Percentiles rank a stretch among this genome's conserved stretches.
These are phyloP conservation scores for Geranomyces variabilis DNA, from an alignment of 192 early-diverging fungal species.

Conservation along the genomic window DNA sequence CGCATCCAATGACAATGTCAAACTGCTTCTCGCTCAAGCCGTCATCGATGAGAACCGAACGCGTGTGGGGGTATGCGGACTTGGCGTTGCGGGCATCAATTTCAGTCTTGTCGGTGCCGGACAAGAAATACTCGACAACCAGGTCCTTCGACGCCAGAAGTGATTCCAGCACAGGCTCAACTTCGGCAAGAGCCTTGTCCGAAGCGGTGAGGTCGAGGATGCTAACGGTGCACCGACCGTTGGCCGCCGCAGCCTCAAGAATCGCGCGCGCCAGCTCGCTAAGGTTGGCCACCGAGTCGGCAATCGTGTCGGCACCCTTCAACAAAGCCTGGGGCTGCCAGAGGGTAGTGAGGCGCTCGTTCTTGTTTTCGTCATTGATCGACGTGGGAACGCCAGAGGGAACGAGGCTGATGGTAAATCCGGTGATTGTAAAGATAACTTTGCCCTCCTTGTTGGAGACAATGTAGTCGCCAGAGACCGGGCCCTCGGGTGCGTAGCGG, in stretches of 20 bases:
- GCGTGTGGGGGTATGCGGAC: neutral
- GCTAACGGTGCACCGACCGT: too few relatives aligned
- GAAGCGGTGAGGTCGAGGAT: too few relatives aligned
- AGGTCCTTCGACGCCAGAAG: neutral
- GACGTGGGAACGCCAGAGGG: neutral
- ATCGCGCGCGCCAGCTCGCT: too few relatives aligned
- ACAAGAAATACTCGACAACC: neutral
- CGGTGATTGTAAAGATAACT: constrained; percentile 9
- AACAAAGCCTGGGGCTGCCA: constrained; percentile 11
- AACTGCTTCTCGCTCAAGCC: neutral
- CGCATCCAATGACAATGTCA: constrained; percentile 1
- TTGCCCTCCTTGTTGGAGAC: constrained; percentile 15
- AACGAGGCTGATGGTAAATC: constrained; percentile 1
- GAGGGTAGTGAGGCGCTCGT: constrained; percentile 16
- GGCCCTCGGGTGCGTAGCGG: neutral
- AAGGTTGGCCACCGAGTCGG: too few relatives aligned
- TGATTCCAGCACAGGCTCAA: too few relatives aligned
- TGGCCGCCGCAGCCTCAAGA: too few relatives aligned
- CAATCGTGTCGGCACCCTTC: too few relatives aligned
- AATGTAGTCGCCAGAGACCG: constrained; percentile 8
- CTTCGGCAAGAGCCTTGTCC: too few relatives aligned
- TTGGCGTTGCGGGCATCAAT: neutral
- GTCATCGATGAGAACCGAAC: constrained; percentile 3
- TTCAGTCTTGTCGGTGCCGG: neutral
- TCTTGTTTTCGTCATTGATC: constrained; percentile 6